These are phyloP conservation scores for Chloropicon primus DNA, from an alignment of 139 green algal genomes.

Conservation along the genomic window DNA sequence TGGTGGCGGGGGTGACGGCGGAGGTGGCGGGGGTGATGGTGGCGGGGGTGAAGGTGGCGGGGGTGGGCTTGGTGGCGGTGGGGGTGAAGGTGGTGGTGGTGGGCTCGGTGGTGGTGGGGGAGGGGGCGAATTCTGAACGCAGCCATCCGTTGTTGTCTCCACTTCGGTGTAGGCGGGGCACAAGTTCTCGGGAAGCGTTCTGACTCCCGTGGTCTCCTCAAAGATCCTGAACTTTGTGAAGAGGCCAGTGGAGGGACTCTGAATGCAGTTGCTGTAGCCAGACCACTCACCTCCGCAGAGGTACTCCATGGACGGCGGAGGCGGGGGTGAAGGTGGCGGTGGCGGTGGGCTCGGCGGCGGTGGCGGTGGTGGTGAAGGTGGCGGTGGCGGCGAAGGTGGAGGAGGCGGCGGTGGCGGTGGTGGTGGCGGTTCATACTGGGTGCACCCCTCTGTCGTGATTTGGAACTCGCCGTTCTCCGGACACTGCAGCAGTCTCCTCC, in stretches of 20 bases:
- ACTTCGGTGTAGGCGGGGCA: background rate
- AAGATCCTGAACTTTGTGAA: background rate
- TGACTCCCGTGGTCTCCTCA: background rate
- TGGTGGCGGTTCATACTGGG: background rate
- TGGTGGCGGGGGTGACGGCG: background rate
- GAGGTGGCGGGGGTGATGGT: background rate
- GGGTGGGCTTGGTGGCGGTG: background rate
- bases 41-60: background rate
- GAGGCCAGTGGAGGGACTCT: background rate
- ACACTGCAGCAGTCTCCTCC: background rate
- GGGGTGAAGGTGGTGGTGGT: background rate
- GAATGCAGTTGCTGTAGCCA: background rate
- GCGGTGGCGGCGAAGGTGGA: background rate
- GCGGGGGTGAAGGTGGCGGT: background rate
- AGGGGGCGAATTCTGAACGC: background rate
- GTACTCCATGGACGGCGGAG: background rate
- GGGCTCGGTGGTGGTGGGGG: background rate
- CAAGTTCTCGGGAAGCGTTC: background rate
- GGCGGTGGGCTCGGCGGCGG: too few species aligned
- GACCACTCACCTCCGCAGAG: background rate
- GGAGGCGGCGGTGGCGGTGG: background rate
- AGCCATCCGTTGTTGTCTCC: background rate
- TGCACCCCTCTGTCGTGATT: background rate
- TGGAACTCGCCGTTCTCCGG: background rate
- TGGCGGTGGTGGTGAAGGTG: background rate